Evolutionary conservation across 495 filamentous ascomycete genomes (phyloP), one percentile per base, ranked within the genome.

Genomic region (Hamigera avellanea): DNA sequence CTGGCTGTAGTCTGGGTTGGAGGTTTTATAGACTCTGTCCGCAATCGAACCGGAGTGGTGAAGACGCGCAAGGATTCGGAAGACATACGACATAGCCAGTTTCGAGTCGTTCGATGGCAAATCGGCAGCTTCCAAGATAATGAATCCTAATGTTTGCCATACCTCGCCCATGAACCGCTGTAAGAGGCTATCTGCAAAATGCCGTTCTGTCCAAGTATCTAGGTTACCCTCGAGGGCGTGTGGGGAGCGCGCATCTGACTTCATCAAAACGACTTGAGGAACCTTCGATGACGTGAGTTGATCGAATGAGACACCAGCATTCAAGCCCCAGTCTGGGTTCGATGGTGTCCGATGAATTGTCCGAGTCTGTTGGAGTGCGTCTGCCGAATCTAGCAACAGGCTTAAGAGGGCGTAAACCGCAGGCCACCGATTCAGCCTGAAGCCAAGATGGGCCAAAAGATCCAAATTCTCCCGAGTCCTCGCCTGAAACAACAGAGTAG

Each of bases 1-100:
- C 13, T 56, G 46, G 41, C 67, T 59, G 4, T 40, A 34, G 36
- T 56, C 47, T 14, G 50, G 53, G 30, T 27, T 33, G 16, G 45
- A 39, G 45, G 66, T 69, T 40, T 61, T 64, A 44, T 81, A 82
- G 1, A 80, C 61, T n/a, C 62, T 59, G 17, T 69, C 59, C n/a
- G 78, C 69, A 8, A 81, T 61, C 35, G 67, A 50, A 18, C 61
- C 73, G 8, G 62, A 52, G 43, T 76, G 73, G 44, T 82, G 78
- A 27, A 82, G 41, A 33, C 70, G 64, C 14, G 73, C 78, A 40
- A 82, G 67, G 13, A 73, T 64, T 17, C 66, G 68, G 37, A 72
- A 66, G 2, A 80, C 71, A 41, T 61, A 60, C 27, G 71, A 66
- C 69, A 77, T 76, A 18, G 70, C 70, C 9, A 56, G 26, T 31